phyloP scores from a whole-genome alignment of 2,329 filamentous ascomycete species.

The Annulohypoxylon truncatum region DNA sequence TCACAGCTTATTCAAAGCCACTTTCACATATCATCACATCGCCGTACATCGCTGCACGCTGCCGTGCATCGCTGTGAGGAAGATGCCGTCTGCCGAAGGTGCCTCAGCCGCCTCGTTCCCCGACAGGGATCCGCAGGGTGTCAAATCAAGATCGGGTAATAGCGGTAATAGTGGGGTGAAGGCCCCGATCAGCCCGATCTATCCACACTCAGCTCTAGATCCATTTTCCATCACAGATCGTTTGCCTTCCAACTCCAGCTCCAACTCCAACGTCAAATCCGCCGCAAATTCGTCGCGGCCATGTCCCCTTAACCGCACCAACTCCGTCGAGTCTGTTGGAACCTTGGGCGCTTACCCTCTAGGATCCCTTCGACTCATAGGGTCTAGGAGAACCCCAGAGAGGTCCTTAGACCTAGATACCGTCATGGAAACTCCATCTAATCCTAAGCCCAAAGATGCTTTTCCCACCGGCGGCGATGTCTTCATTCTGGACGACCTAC shows the following conservation, averaged over 20 bases:
- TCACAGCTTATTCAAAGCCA: neutral
- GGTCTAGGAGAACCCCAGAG: constrained; percentile 22
- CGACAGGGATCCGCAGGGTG: constrained; percentile 25
- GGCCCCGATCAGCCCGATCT: constrained; percentile 25
- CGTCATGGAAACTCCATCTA: constrained; percentile 35
- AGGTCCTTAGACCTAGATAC: constrained; percentile 28
- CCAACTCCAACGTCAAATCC: constrained; percentile 8
- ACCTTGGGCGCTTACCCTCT: constrained; percentile 49
- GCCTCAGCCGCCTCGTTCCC: constrained; percentile 13
- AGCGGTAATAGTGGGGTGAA: constrained; percentile 48
- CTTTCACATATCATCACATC: neutral
- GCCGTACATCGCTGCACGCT: too few relatives aligned
- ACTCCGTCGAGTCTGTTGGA: constrained; percentile 50
- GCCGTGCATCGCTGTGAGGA: neutral
- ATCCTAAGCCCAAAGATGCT: constrained; percentile 44
- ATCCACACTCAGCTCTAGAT: constrained; percentile 31
- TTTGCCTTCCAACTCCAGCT: constrained; percentile 3
- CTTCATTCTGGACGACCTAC: constrained; percentile 64
- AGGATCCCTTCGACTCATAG: constrained; percentile 40
- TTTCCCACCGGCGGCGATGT: constrained; percentile 58
- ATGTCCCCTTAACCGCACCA: constrained; percentile 45
- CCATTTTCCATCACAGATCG: neutral
- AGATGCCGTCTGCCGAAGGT: constrained; percentile 4
- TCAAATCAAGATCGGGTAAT: constrained; percentile 42
- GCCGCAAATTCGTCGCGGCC: constrained; percentile 13